A percentile compares a stretch with the other conserved stretches of the same genome.
Evolutionary conservation across 2,329 filamentous ascomycete species (phyloP).

Genomic region (Epichloe glyceriae): DNA sequence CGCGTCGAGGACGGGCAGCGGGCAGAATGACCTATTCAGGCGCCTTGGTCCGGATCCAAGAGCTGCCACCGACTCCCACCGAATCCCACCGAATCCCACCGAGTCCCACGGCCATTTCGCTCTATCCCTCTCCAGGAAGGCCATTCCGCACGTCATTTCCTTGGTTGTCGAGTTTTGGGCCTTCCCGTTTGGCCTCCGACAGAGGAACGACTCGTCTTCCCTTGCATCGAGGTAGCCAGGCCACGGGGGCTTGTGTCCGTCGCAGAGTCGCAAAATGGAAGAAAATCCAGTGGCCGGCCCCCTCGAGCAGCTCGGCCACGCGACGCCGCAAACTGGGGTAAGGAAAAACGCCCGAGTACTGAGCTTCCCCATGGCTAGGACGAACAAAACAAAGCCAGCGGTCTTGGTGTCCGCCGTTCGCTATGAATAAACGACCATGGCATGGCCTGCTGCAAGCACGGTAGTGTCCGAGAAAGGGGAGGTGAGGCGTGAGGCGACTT

Average conservation of each 20-base stretch:
- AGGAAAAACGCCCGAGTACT: too few relatives aligned
- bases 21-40: background rate
- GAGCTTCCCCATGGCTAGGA: background rate
- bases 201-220: background rate
- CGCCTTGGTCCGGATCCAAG: background rate
- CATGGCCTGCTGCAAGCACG: background rate
- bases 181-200: background rate
- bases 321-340: too few relatives aligned
- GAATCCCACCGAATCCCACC: too few relatives aligned
- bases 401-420: background rate
- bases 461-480: background rate
- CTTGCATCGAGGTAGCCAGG: background rate
- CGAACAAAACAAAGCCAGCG: background rate
- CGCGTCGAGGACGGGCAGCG: too few relatives aligned
- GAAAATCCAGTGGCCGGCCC: too few relatives aligned
- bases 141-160: background rate
- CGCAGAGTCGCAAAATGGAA: too few relatives aligned
- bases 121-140: background rate
- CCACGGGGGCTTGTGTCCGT: too few relatives aligned
- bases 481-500: background rate
- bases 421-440: background rate
- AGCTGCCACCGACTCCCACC: too few relatives aligned
- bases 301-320: too few relatives aligned
- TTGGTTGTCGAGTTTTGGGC: background rate
- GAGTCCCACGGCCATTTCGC: background rate